Evolutionary conservation across 805 yeast species (phyloP), one percentile per base, ranked within the genome.

Genomic region (Sporopachydermia quercuum): DNA sequence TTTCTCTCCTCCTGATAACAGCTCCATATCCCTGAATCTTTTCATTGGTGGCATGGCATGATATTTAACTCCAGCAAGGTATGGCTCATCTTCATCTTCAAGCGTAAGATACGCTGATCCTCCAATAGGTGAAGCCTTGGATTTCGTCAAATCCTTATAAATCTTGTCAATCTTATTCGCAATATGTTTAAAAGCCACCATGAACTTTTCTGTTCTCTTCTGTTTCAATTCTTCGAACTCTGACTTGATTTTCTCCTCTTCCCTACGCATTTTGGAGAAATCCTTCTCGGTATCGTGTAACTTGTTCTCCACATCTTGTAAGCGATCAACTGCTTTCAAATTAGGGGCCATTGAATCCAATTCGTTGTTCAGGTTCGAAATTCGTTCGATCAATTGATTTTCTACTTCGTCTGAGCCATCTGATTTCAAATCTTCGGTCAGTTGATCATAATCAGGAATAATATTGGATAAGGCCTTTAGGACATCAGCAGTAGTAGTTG

Each of bases 41-140:
- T 91, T 91, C 74, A 82, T 71, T 5, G 97, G 97, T 1, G 97
- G 97, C 80, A 86, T 86, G 1, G 95, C 96, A 56, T 85, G 91
- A 50, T 84, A 91, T 49, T 76, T 80, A 36, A 86, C 68, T 2
- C 97, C 98, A 0, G 76, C 73, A 19, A 71, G 57, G 50, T 78
- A 91, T 3, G 97, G 96, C 48, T 83, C 94, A 44, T 84, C 94
- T 44, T 79, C 91, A 49, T 85, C 87, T 49, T 85, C 94, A 30
- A 86, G 58, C 0, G 89, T 78, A 42, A 91, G 63, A 45, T 83
- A 79, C 0, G 97, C 97, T n/a, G 91, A 77, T 1, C 97, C 97
- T 35, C 96, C 96, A 18, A 80, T 65, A 2, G 94, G 78, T 19
- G 83, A 73, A 0, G 77, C 70, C 3, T 68, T 58, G 0, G 81